Conservation (phyloP, 805 yeast species). For the Tetrapisispora pingtungensis region DNA sequence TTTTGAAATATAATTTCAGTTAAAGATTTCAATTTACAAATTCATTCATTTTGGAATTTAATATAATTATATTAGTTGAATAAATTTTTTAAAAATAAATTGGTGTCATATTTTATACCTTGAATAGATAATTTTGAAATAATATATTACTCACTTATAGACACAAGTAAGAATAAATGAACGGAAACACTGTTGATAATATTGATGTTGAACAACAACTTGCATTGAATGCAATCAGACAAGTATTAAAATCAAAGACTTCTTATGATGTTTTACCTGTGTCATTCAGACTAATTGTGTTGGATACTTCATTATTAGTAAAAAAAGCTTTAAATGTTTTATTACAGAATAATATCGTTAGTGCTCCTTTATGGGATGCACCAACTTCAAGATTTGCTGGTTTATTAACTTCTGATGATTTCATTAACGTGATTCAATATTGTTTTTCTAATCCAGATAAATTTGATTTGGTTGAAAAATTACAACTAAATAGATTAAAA, state of each 20-base stretch:
- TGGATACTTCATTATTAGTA: constrained; percentile 83
- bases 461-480: constrained; percentile 75
- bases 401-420: constrained; percentile 80
- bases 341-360: constrained; percentile 85
- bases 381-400: constrained; percentile 88
- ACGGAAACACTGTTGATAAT: background rate
- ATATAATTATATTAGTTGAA: too few species aligned
- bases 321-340: constrained; percentile 84
- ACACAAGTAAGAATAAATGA: too few species aligned
- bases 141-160: too few species aligned
- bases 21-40: too few species aligned
- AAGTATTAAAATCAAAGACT: constrained; percentile 78
- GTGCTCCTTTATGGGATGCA: constrained; percentile 96
- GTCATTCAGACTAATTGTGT: constrained; percentile 80
- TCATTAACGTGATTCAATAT: constrained; percentile 89
- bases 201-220: constrained; percentile 44
- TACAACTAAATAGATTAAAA: constrained; percentile 74
- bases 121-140: background rate
- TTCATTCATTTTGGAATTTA: too few species aligned
- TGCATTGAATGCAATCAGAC: constrained; percentile 76
- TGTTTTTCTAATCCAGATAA: constrained; percentile 83
- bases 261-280: constrained; percentile 97
- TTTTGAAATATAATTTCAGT: too few species aligned
- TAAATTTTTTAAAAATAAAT: too few species aligned
- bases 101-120: too few species aligned